Percentiles rank a stretch among this genome's conserved stretches.
Evolutionary conservation across 345 rosid genomes (phyloP).

Genomic region (Citropsis articulata): DNA sequence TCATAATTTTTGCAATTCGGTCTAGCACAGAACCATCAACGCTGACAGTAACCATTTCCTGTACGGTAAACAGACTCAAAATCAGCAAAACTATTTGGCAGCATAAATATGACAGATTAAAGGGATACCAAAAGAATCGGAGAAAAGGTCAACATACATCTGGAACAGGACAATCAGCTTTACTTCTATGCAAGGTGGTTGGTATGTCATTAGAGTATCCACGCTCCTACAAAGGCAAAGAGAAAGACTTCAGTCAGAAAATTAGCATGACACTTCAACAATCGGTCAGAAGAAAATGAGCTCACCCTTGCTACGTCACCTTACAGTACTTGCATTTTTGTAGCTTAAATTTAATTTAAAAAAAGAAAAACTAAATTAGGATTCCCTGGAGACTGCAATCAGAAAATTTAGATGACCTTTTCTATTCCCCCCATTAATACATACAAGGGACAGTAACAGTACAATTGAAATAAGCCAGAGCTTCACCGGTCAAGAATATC

Average conservation of each 20-base stretch:
- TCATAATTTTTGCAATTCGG: slow-evolving; percentile 92
- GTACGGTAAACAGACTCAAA: slow-evolving; percentile 13
- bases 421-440: background rate
- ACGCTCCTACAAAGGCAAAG: slow-evolving; percentile 51
- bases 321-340: background rate
- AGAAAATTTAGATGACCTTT: background rate
- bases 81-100: slow-evolving; percentile 20
- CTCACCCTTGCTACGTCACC: background rate
- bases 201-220: slow-evolving; percentile 93
- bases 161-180: slow-evolving; percentile 93
- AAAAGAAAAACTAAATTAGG: background rate
- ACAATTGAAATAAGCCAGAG: background rate
- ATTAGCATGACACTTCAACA: background rate
- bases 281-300: slow-evolving; percentile 1
- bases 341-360: background rate
- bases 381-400: background rate
- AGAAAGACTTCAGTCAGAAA: slow-evolving; percentile 6
- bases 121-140: background rate
- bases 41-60: slow-evolving; percentile 93
- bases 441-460: background rate
- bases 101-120: slow-evolving; percentile 9
- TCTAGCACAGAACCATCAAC: slow-evolving; percentile 98
- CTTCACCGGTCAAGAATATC: background rate
- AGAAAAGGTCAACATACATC: slow-evolving; percentile 49
- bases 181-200: slow-evolving; percentile 94